These are phyloP conservation scores for Scheffersomyces stambukii DNA, from an alignment of 1,139 yeast species.

Conservation along the genomic window DNA sequence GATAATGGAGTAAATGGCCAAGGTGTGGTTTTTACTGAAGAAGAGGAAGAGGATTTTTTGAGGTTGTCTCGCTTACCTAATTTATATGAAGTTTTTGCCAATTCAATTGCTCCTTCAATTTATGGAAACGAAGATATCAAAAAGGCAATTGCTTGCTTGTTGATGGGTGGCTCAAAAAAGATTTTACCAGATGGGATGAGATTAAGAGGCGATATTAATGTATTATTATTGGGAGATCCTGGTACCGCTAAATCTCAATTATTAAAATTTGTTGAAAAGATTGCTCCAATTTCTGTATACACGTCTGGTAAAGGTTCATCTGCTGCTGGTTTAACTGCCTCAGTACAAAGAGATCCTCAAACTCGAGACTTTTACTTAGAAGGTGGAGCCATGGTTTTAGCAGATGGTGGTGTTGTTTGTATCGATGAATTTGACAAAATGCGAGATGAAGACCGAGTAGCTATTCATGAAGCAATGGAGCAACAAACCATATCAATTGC, in stretches of 20 bases:
- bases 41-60: constrained; percentile 89
- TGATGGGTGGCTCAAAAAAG: constrained; percentile 94
- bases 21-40: constrained; percentile 74
- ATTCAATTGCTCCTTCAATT: constrained; percentile 93
- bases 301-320: constrained; percentile 99
- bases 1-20: constrained; percentile 64
- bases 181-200: constrained; percentile 94
- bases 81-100: constrained; percentile 78
- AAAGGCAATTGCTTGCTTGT: constrained; percentile 85
- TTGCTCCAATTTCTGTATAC: constrained; percentile 90
- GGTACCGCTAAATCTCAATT: constrained; percentile 98
- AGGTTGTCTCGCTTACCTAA: constrained; percentile 78
- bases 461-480: constrained; percentile 99
- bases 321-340: constrained; percentile 98
- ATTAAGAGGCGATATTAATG: constrained; percentile 95
- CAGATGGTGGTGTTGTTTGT: constrained; percentile 99
- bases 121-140: constrained; percentile 92
- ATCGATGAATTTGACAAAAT: constrained; percentile 98
- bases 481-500: constrained; percentile 99
- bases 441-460: constrained; percentile 99
- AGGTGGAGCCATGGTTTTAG: constrained; percentile 99
- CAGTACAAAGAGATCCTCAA: constrained; percentile 86
- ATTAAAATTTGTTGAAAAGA: constrained; percentile 90
- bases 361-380: constrained; percentile 92
- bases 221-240: constrained; percentile 91